Conservation (phyloP, 1,284 basidiomycete genomes). For the Hymenochaete sp. region DNA sequence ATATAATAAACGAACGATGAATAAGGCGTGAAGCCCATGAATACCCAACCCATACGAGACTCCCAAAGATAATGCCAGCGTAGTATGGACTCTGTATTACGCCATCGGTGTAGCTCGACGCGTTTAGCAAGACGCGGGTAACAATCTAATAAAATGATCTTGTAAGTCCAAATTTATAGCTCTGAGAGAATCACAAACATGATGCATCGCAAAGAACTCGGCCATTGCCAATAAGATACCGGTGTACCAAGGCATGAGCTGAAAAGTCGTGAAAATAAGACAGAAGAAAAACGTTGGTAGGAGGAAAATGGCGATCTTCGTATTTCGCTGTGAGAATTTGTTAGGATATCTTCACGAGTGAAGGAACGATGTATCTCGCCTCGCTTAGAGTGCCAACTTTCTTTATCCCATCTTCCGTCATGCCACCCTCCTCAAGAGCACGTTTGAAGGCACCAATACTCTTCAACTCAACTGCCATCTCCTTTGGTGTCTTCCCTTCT, state of each 20-base stretch:
- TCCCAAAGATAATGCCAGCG: constrained; percentile 79
- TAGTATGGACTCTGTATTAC: constrained; percentile 84
- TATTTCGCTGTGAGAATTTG: constrained; percentile 50
- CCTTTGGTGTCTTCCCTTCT: constrained; percentile 81
- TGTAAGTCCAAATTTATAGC: constrained; percentile 10
- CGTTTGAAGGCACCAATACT: constrained; percentile 81
- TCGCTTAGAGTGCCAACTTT: constrained; percentile 63
- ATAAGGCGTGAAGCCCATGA: constrained; percentile 74
- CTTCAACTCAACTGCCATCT: constrained; percentile 94
- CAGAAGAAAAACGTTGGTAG: constrained; percentile 76
- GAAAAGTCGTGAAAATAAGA: constrained; percentile 76
- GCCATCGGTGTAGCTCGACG: constrained; percentile 66
- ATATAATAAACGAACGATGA: constrained; percentile 39
- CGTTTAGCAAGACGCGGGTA: constrained; percentile 74
- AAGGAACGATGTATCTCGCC: constrained; percentile 30
- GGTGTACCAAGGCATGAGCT: constrained; percentile 83
- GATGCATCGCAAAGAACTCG: constrained; percentile 88
- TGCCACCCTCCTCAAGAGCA: constrained; percentile 80
- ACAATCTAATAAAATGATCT: constrained; percentile 47
- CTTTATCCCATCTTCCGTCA: constrained; percentile 69
- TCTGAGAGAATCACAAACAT: constrained; percentile 44
- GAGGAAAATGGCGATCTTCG: constrained; percentile 72
- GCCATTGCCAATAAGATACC: constrained; percentile 75
- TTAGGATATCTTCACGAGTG: not conserved
- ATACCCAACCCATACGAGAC: constrained; percentile 81